These are phyloP conservation scores for Scutellaria minor DNA, from an alignment of 257 asterid genomes.

Conservation along the genomic window DNA sequence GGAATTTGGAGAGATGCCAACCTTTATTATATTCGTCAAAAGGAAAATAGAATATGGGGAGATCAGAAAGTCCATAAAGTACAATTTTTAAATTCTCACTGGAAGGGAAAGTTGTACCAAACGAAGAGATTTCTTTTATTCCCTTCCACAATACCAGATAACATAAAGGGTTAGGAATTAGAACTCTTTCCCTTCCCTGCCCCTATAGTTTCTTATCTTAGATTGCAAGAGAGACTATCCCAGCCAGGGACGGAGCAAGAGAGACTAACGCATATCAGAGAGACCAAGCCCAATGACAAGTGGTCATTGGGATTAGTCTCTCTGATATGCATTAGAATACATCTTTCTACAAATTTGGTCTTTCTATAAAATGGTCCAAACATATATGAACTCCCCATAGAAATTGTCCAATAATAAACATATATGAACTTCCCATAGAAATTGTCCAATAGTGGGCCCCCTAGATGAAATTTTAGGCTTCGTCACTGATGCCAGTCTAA, in stretches of 20 bases:
- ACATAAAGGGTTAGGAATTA: neutral
- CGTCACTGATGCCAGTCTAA: neutral
- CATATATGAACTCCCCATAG: too few relatives aligned
- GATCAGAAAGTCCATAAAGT: neutral
- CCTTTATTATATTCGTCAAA: neutral
- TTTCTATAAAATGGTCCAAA: too few relatives aligned
- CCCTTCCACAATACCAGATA: conserved; percentile 7
- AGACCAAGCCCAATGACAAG: too few relatives aligned
- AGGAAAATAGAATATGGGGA: neutral
- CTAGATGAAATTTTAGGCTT: too few relatives aligned
- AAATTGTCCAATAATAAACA: too few relatives aligned
- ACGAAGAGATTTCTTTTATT: conserved; percentile 1
- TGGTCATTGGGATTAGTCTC: too few relatives aligned
- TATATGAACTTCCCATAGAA: too few relatives aligned
- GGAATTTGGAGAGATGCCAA: neutral
- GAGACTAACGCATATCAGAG: too few relatives aligned
- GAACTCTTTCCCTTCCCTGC: neutral
- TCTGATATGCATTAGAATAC: too few relatives aligned
- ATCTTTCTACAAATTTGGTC: too few relatives aligned
- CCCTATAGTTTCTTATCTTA: conserved; percentile 5
- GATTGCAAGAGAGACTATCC: neutral
- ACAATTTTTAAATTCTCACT: neutral
- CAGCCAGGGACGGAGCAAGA: too few relatives aligned
- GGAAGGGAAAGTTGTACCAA: neutral
- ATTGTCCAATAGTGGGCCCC: too few relatives aligned